Evolutionary conservation across 176 grass and related monocot species (phyloP).

Genomic region (Cymbopogon citratus): DNA sequence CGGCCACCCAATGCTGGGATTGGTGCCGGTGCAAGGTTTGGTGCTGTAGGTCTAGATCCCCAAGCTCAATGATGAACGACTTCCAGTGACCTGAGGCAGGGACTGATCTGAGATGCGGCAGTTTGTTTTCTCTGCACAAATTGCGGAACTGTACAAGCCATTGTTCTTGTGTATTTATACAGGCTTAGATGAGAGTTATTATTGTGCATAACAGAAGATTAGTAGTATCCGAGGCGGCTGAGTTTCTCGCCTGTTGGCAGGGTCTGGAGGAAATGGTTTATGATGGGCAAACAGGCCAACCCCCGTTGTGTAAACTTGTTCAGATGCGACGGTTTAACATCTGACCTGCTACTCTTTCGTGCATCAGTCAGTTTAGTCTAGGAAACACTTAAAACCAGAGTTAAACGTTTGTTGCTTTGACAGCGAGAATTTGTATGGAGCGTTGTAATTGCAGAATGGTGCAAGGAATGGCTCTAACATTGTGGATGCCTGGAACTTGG

Average conservation of each 20-base stretch:
- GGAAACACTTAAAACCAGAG: neutral
- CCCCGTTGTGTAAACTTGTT: neutral
- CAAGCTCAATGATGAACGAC: slow-evolving; percentile 27
- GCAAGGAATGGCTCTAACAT: neutral
- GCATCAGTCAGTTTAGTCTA: neutral
- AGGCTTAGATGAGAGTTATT: slow-evolving; percentile 44
- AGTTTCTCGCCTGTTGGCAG: slow-evolving; percentile 5
- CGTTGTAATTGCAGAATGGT: neutral
- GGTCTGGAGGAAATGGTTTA: slow-evolving; percentile 1
- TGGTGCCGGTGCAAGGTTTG: slow-evolving; percentile 46
- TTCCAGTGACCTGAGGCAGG: neutral
- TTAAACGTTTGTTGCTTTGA: neutral
- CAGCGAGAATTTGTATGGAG: neutral
- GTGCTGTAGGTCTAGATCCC: slow-evolving; percentile 22
- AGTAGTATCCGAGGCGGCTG: slow-evolving; percentile 6
- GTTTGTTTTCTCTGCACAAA: slow-evolving; percentile 15
- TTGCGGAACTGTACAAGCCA: slow-evolving; percentile 26
- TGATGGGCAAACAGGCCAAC: neutral
- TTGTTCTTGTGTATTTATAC: slow-evolving; percentile 39
- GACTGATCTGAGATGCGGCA: neutral
- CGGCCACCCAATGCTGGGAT: slow-evolving; percentile 34
- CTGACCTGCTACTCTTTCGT: neutral
- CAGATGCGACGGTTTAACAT: slow-evolving; percentile 22
- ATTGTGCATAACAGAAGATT: slow-evolving; percentile 50
- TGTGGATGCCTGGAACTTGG: neutral